Evolutionary conservation across 139 green algal species (phyloP), one percentile per base, ranked within the genome.

Genomic region (Tetradesmus lagerheimii): DNA sequence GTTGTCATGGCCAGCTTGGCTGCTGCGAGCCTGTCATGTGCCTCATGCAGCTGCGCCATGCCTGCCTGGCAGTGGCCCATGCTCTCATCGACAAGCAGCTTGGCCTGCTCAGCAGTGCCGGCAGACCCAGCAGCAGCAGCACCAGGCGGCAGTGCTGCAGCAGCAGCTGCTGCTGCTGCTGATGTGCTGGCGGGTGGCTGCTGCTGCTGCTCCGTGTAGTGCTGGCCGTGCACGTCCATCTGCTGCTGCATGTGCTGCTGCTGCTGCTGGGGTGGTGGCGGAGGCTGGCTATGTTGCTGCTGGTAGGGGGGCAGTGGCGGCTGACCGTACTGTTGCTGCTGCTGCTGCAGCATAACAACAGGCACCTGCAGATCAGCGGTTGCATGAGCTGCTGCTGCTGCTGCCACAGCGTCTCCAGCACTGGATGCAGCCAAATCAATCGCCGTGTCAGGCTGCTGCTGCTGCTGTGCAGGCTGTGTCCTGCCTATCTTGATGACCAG

Each of bases 181-280:
- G 71, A 0, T 35, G 0, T 27, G 23, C 57, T 71, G 57, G 23
- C 9, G 20, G n/a, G 57, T n/a, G 23, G 35, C 31, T 45, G 75
- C 75, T 81, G 75, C 75, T 81, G 75, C 75, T 45, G 75, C 75
- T 81, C 35, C 25, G 34, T 29, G 75, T 81, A n/a, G 15, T 81
- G 35, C 75, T 47, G 75, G 71, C 0, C 2, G 71, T 80, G 71
- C 38, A 31, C 4, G 1, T 18, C 76, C n/a, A 15, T 29, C 76
- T 47, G 76, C 76, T 83, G 35, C 35, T 35, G 71, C 38, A 31
- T 57, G 1, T 47, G 76, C 76, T 83, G 35, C 76, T 35, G 62
- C 23, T 76, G 66, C 25, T 5, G 66, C n/a, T 41, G 71, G 4
- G 31, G 31, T 25, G 71, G 31, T 11, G n/a, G 31, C 14, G 71